Percentiles rank a stretch among this genome's conserved stretches.
Evolutionary conservation across 257 asterid genomes (phyloP).

Genomic region (Plectranthus barbatus): DNA sequence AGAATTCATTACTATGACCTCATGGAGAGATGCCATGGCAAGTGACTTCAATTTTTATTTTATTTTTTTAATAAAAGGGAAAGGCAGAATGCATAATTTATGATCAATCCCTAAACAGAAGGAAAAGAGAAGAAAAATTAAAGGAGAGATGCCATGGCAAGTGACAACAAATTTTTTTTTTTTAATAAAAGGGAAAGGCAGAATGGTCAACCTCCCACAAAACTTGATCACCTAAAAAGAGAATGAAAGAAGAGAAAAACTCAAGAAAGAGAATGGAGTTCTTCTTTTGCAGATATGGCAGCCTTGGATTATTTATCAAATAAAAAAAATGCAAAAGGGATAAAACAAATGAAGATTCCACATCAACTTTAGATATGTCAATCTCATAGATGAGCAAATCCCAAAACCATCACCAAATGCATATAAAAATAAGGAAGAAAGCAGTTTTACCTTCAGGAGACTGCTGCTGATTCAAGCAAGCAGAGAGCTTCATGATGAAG

Average conservation of each 20-base stretch:
- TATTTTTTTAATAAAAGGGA: too few relatives aligned
- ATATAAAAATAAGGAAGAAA: not conserved
- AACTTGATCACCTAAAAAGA: not conserved
- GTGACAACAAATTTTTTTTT: not conserved
- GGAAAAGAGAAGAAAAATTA: not conserved
- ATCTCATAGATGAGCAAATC: not conserved
- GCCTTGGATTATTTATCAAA: not conserved
- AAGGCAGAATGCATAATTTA: not conserved
- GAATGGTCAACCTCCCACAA: not conserved
- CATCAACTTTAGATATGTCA: slow-evolving; percentile 5
- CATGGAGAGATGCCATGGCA: too few relatives aligned
- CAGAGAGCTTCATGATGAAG: slow-evolving; percentile 54
- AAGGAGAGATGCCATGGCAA: not conserved
- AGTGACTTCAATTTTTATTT: too few relatives aligned
- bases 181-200: not conserved
- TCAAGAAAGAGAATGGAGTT: slow-evolving; percentile 6
- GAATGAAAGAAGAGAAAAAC: not conserved
- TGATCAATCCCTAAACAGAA: not conserved
- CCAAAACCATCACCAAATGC: not conserved
- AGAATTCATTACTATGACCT: too few relatives aligned
- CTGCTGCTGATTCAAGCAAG: slow-evolving; percentile 43
- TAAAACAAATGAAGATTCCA: not conserved
- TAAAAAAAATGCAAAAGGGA: not conserved
- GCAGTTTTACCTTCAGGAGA: slow-evolving; percentile 52
- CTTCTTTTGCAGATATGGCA: slow-evolving; percentile 11